Evolutionary conservation across 176 grass and related monocot genomes (phyloP).

Genomic region (Oryza nivara): DNA sequence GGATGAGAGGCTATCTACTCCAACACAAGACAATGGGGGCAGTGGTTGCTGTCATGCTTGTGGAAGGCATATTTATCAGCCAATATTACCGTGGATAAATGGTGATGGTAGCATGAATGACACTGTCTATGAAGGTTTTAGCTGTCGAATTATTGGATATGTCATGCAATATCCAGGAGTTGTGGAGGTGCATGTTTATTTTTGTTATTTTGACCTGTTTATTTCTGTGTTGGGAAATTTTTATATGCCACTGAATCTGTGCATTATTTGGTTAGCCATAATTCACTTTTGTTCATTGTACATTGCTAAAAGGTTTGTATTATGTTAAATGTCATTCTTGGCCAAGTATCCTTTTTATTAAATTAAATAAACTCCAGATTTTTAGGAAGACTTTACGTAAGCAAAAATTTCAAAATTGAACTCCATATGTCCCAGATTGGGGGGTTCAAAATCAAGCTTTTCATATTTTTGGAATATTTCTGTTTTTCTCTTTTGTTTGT

Average conservation of each 20-base stretch:
- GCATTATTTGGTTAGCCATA: neutral
- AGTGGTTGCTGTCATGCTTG: slow-evolving; percentile 39
- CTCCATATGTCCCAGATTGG: too few relatives aligned
- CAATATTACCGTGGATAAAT: slow-evolving; percentile 96
- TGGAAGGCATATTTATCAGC: slow-evolving; percentile 48
- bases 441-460: slow-evolving; percentile 26
- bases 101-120: slow-evolving; percentile 83
- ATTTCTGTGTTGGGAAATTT: slow-evolving; percentile 3
- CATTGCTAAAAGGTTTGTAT: slow-evolving; percentile 4
- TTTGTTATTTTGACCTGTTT: slow-evolving; percentile 9
- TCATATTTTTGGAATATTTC: neutral
- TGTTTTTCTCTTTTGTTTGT: neutral
- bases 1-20: slow-evolving; percentile 21
- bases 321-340: neutral
- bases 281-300: too few relatives aligned
- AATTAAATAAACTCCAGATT: neutral
- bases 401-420: neutral
- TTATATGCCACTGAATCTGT: neutral
- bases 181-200: slow-evolving; percentile 61
- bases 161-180: slow-evolving; percentile 87
- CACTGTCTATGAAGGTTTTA: slow-evolving; percentile 72
- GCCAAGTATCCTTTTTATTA: neutral
- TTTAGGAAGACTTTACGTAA: neutral
- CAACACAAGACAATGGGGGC: slow-evolving; percentile 32
- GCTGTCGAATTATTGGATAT: slow-evolving; percentile 73